Evolutionary conservation across 768 basidiomycete species (phyloP), one percentile per base, ranked within the genome.

Genomic region (Daedalea quercina): DNA sequence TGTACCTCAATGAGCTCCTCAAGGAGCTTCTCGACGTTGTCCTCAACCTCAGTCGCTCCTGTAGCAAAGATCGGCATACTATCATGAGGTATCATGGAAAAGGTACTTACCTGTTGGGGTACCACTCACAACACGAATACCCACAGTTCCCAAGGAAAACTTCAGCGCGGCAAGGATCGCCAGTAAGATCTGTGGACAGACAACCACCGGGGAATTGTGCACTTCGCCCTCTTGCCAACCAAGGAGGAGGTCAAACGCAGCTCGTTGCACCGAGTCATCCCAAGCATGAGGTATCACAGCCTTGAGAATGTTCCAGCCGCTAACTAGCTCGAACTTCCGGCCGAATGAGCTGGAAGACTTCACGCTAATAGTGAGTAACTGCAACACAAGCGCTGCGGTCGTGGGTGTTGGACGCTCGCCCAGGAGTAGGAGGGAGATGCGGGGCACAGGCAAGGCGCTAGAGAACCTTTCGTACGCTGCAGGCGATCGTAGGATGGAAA

Each of bases 261-360:
- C 79, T 23, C 73, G 73, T 54, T 90, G 85, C 13, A 94, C 82
- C 17, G 66, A 72, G 8, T 69, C 64, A 57, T 85, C 76, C 94
- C 94, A 95, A 0, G 69, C 69, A 7, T 63, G 52, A 0, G 91
- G 87, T 19, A 94, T 61, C 24, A 85, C 77, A 3, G 75, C 75
- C 63, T 82, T 85, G 33, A 95, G 64, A 2, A 87, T 74, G 44
- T 75, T 82, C 87, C 92, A 95, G 9, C 94, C 94, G 49, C 84
- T 85, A 34, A 89, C 82, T 1, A 87, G 71, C 64, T 94, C 93
- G 58, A 95, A 92, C 60, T 89, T 92, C 51, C 85, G 75, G 44
- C 71, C 77, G 70, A 94, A 96, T 1, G 82, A 78, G 9, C 76
- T 63, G 0, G 82, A 82, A 25, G 73, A 66, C 15, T 67, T 68